Percentiles rank a stretch among this genome's conserved stretches.
Evolutionary conservation across 164 flowering plant genomes (phyloP).

Genomic region (Brasenia schreberi): DNA sequence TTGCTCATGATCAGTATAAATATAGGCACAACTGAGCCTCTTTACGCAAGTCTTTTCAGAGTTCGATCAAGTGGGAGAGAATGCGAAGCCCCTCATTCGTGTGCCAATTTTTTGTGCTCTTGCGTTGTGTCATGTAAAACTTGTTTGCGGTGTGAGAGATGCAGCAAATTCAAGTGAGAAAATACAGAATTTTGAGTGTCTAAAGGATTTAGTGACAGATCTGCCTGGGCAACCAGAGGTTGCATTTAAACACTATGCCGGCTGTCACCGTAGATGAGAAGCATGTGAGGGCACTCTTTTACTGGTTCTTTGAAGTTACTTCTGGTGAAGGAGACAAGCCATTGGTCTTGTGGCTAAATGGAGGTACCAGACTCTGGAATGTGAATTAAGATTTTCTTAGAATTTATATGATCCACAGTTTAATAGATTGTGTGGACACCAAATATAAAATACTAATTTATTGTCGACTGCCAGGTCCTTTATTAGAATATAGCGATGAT

Average conservation of each 20-base stretch:
- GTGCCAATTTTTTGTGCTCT: constrained; percentile 12
- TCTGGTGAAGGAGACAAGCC: constrained; percentile 12
- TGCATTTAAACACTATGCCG: constrained; percentile 19
- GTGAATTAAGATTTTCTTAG: not conserved
- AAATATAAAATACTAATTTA: not conserved
- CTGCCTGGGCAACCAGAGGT: constrained; percentile 21
- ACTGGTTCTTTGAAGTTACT: constrained; percentile 24
- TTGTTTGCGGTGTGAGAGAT: constrained; percentile 19
- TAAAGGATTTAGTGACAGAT: constrained; percentile 16
- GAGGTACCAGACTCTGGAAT: constrained; percentile 7
- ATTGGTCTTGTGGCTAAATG: constrained; percentile 23
- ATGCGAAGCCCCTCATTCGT: not conserved
- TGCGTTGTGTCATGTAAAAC: constrained; percentile 10
- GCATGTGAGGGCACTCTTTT: constrained; percentile 24
- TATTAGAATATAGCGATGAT: no score
- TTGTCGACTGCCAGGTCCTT: no score
- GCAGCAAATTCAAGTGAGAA: constrained; percentile 1
- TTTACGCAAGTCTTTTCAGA: not conserved
- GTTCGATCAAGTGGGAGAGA: no score
- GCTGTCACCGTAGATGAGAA: constrained; percentile 18
- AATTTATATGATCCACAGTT: not conserved
- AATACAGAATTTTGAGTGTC: not conserved
- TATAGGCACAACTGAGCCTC: not conserved
- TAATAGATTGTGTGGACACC: not conserved
- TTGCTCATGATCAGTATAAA: not conserved